phyloP scores from a whole-genome alignment of 2,329 filamentous ascomycete genomes.

The Gnomoniopsis smithogilvyi region DNA sequence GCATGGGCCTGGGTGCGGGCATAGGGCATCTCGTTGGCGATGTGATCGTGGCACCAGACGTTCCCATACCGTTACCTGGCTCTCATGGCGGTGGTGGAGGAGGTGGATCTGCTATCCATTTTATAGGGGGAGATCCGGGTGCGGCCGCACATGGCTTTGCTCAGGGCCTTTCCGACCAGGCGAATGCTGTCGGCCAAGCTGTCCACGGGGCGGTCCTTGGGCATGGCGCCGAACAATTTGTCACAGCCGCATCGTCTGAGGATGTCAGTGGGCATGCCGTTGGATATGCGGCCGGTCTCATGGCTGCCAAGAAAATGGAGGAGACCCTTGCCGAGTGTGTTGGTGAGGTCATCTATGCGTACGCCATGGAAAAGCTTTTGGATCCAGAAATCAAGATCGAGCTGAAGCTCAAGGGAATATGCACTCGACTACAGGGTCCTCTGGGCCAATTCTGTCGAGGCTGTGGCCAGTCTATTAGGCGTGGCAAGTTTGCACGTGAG shows the following conservation, averaged over 20 bases:
- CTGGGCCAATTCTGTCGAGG: constrained; percentile 14
- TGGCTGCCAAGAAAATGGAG: constrained; percentile 18
- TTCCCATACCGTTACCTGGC: constrained; percentile 8
- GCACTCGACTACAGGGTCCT: constrained; percentile 12
- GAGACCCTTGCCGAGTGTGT: constrained; percentile 13
- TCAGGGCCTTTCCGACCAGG: constrained; percentile 14
- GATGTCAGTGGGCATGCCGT: constrained; percentile 10
- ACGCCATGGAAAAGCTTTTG: constrained; percentile 16
- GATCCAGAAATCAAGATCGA: constrained; percentile 16
- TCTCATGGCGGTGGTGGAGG: not conserved
- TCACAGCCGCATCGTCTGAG: not conserved
- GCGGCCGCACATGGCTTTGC: constrained; percentile 12
- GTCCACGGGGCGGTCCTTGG: constrained; percentile 8
- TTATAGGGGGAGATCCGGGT: constrained; percentile 8
- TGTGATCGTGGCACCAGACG: constrained; percentile 3
- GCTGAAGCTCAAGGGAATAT: constrained; percentile 11
- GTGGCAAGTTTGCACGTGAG: constrained; percentile 15
- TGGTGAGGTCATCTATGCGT: constrained; percentile 14
- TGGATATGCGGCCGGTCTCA: constrained; percentile 12
- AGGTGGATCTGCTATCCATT: constrained; percentile 1
- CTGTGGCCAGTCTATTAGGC: constrained; percentile 10
- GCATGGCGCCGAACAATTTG: constrained; percentile 10
- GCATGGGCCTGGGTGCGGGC: constrained; percentile 9
- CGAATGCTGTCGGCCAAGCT: constrained; percentile 10
- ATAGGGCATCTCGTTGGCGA: constrained; percentile 11